Evolutionary conservation across 2,329 filamentous ascomycete genomes (phyloP).

Genomic region (Shiraia sp.): DNA sequence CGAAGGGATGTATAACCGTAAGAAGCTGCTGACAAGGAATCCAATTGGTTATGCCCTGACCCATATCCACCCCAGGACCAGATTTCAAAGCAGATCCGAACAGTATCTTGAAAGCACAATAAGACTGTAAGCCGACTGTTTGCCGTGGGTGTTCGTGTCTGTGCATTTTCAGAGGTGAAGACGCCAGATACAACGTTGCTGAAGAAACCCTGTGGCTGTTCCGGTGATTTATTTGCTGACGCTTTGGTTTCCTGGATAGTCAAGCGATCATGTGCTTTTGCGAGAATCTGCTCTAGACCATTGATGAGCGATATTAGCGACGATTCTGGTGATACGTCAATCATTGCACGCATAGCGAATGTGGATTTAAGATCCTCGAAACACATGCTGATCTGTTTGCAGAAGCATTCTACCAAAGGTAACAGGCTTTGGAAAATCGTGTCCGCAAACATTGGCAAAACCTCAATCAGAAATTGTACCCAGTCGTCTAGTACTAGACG

Average conservation of each 20-base stretch:
- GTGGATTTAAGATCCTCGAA: conserved; percentile 72
- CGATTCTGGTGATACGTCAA: conserved; percentile 61
- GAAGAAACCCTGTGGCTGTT: conserved; percentile 85
- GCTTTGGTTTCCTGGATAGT: conserved; percentile 73
- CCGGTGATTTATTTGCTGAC: conserved; percentile 73
- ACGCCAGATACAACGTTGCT: conserved; percentile 93
- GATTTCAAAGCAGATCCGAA: conserved; percentile 87
- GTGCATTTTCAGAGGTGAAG: conserved; percentile 76
- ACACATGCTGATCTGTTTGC: conserved; percentile 71
- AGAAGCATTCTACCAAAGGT: conserved; percentile 88
- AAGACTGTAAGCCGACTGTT: conserved; percentile 93
- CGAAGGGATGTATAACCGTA: conserved; percentile 89
- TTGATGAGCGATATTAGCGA: conserved; percentile 86
- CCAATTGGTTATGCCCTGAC: conserved; percentile 60
- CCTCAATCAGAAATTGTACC: conserved; percentile 82
- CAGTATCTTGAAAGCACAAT: conserved; percentile 94
- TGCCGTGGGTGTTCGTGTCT: conserved; percentile 80
- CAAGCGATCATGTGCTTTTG: conserved; percentile 81
- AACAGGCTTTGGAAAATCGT: conserved; percentile 89
- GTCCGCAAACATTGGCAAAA: conserved; percentile 80
- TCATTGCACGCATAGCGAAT: conserved; percentile 53
- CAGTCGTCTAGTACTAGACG: conserved; percentile 85
- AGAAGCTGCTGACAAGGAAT: conserved; percentile 73
- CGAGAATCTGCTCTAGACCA: conserved; percentile 87
- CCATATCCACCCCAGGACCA: conserved; percentile 88